Conservation (phyloP, 2,329 filamentous ascomycete genomes). For the Botrytis paeoniae region DNA sequence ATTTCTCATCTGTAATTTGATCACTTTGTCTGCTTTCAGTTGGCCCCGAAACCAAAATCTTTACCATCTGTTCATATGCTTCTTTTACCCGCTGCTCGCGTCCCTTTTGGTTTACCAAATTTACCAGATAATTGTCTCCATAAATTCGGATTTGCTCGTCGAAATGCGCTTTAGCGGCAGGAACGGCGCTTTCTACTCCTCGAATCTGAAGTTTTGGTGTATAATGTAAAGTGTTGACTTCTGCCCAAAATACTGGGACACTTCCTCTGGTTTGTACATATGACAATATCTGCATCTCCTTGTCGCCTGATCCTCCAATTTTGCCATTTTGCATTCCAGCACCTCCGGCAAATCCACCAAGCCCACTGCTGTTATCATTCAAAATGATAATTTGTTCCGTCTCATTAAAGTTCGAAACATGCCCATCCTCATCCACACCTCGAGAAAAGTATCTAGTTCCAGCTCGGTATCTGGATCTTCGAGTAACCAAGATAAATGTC, state of each 20-base stretch:
- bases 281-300: constrained; percentile 84
- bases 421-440: constrained; percentile 86
- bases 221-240: constrained; percentile 91
- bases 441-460: constrained; percentile 95
- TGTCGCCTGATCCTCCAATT: constrained; percentile 54
- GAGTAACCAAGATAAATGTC: constrained; percentile 83
- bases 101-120: constrained; percentile 94
- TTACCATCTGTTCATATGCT: constrained; percentile 88
- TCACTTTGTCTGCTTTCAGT: constrained; percentile 65
- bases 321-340: constrained; percentile 73
- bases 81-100: constrained; percentile 86
- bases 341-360: constrained; percentile 78
- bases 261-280: constrained; percentile 97
- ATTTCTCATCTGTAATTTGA: constrained; percentile 69
- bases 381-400: constrained; percentile 90
- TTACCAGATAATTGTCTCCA: constrained; percentile 95
- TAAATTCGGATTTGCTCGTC: constrained; percentile 90
- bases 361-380: constrained; percentile 72
- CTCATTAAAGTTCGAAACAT: constrained; percentile 99
- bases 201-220: constrained; percentile 87
- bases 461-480: constrained; percentile 81
- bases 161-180: constrained; percentile 83
- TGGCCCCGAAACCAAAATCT: constrained; percentile 67
- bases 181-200: constrained; percentile 73
- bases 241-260: constrained; percentile 93